Percentiles rank a stretch among this genome's conserved stretches.
phyloP scores from a whole-genome alignment of 75 land plant species.

The Cupressus sempervirens region DNA sequence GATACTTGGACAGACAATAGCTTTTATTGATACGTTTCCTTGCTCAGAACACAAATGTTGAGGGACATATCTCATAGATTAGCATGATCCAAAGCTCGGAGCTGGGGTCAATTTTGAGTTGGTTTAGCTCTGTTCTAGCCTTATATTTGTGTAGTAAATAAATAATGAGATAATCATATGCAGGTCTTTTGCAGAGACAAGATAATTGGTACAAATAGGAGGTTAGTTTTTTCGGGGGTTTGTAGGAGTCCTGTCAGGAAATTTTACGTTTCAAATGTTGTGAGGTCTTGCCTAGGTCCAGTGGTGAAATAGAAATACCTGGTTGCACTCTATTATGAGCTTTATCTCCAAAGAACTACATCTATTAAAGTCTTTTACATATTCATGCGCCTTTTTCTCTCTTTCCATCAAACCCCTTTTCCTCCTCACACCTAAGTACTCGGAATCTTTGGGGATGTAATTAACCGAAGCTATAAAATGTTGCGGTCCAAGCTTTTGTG shows the following conservation, averaged over 20 bases:
- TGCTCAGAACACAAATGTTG: not conserved
- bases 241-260: not conserved
- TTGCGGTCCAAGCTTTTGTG: too few relatives aligned
- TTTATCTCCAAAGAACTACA: too few relatives aligned
- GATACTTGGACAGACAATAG: too few relatives aligned
- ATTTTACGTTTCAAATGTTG: not conserved
- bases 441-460: too few relatives aligned
- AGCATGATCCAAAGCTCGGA: not conserved
- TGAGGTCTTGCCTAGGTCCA: not conserved
- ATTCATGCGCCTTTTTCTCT: too few relatives aligned
- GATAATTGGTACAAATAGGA: not conserved
- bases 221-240: not conserved
- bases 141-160: not conserved
- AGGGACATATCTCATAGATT: conserved; percentile 2
- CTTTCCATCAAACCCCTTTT: too few relatives aligned
- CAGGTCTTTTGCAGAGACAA: not conserved
- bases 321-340: too few relatives aligned
- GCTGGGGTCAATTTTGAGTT: not conserved
- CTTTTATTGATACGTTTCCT: not conserved
- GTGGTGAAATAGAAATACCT: not conserved
- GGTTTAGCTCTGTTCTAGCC: not conserved
- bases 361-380: too few relatives aligned
- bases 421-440: too few relatives aligned
- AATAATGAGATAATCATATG: not conserved
- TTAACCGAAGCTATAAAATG: too few relatives aligned